These are phyloP conservation scores for Sporodiniella umbellata DNA, from an alignment of 371 early-diverging fungal genomes.

Conservation along the genomic window DNA sequence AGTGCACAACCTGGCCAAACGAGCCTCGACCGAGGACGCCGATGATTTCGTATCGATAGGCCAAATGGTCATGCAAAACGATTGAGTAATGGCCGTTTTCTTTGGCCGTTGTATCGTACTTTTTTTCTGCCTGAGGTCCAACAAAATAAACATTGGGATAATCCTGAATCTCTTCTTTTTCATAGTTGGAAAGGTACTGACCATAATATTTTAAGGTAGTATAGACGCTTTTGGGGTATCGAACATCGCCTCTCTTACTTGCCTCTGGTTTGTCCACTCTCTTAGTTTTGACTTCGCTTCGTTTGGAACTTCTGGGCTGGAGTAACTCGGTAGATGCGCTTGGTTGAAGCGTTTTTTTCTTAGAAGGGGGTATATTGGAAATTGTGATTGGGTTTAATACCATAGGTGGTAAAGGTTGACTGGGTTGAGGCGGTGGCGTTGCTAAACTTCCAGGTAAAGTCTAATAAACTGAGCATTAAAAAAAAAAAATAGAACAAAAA, in stretches of 20 bases:
- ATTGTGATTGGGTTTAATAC: constrained; percentile 38
- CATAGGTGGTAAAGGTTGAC: constrained; percentile 46
- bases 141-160: constrained; percentile 80
- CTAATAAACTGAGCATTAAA: constrained; percentile 12
- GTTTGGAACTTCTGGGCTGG: neutral
- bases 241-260: constrained; percentile 4
- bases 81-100: constrained; percentile 88
- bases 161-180: constrained; percentile 79
- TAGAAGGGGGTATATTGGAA: constrained; percentile 17
- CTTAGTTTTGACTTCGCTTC: neutral
- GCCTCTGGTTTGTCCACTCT: neutral
- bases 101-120: constrained; percentile 62
- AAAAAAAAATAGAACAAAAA: neutral
- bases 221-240: constrained; percentile 29
- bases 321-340: neutral
- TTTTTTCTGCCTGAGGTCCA: constrained; percentile 62
- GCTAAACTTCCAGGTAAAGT: constrained; percentile 48
- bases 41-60: constrained; percentile 87
- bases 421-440: constrained; percentile 43
- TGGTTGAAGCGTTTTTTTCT: neutral
- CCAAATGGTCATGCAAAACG: constrained; percentile 79
- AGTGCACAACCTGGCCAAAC: constrained; percentile 95
- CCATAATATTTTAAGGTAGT: constrained; percentile 27
- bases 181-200: constrained; percentile 63
- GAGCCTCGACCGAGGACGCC: constrained; percentile 91